Evolutionary conservation across 306 rosid genomes (phyloP).

Genomic region (Canavalia ensiformis): DNA sequence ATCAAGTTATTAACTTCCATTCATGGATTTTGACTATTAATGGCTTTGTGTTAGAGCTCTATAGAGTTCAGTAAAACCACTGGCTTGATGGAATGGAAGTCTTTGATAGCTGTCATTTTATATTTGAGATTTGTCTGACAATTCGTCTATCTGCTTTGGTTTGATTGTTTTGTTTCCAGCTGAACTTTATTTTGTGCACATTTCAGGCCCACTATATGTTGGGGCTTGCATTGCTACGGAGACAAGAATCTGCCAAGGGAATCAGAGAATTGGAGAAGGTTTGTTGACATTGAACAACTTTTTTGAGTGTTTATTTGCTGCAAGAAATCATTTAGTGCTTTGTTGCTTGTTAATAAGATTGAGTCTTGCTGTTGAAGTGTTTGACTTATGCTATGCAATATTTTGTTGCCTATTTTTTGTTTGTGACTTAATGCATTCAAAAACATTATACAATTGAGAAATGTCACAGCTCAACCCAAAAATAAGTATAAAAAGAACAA

Average conservation of each 20-base stretch:
- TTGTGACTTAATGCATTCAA: conserved; percentile 14
- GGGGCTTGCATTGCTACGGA: conserved; percentile 85
- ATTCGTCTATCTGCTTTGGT: conserved; percentile 8
- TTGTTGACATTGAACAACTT: conserved; percentile 39
- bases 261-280: conserved; percentile 87
- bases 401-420: conserved; percentile 2
- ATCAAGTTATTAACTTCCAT: conserved; percentile 20
- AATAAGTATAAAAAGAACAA: not conserved
- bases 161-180: conserved; percentile 36
- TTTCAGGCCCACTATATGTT: conserved; percentile 90
- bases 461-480: not conserved
- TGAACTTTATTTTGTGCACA: conserved; percentile 36
- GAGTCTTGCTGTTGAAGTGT: conserved; percentile 1
- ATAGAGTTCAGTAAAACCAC: conserved; percentile 2
- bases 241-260: conserved; percentile 69
- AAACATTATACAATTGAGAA: conserved; percentile 22
- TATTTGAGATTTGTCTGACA: conserved; percentile 38
- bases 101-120: conserved; percentile 12
- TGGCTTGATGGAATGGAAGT: not conserved
- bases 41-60: conserved; percentile 30
- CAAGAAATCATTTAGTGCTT: conserved; percentile 26
- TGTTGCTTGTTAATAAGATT: conserved; percentile 15
- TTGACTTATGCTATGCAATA: not conserved
- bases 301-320: conserved; percentile 16
- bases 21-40: not conserved